phyloP scores from a whole-genome alignment of 257 asterid genomes.

The Solanum pennellii region DNA sequence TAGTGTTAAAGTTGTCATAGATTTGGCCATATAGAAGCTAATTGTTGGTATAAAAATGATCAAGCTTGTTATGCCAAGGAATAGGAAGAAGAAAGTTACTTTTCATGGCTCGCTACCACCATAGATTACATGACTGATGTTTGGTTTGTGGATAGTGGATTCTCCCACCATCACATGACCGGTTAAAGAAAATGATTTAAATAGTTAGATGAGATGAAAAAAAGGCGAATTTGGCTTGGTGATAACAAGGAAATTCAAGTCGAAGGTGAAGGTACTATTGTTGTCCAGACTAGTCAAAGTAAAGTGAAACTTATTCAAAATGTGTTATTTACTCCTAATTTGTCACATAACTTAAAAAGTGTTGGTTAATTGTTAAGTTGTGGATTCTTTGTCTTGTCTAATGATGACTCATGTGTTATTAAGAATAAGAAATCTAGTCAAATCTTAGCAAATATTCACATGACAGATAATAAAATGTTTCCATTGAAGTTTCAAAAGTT shows the following conservation, averaged over 20 bases:
- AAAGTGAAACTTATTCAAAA: neutral
- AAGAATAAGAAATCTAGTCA: neutral
- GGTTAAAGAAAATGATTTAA: neutral
- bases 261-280: neutral
- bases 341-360: slow-evolving; percentile 1
- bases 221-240: neutral
- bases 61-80: too few species aligned
- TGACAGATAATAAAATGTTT: neutral
- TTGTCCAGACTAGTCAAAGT: neutral
- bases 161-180: neutral
- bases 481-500: neutral
- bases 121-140: too few species aligned
- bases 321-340: neutral
- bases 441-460: neutral
- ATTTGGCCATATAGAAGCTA: too few species aligned
- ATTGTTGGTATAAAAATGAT: too few species aligned
- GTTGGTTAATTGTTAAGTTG: slow-evolving; percentile 2
- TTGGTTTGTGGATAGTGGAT: too few species aligned
- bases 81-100: too few species aligned
- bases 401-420: neutral
- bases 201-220: neutral
- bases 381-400: neutral
- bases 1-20: too few species aligned
- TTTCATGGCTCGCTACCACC: too few species aligned
- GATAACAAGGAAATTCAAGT: neutral